Evolutionary conservation across 2,329 filamentous ascomycete genomes (phyloP), one percentile per base, ranked within the genome.

Genomic region (Calonectria crousiana): DNA sequence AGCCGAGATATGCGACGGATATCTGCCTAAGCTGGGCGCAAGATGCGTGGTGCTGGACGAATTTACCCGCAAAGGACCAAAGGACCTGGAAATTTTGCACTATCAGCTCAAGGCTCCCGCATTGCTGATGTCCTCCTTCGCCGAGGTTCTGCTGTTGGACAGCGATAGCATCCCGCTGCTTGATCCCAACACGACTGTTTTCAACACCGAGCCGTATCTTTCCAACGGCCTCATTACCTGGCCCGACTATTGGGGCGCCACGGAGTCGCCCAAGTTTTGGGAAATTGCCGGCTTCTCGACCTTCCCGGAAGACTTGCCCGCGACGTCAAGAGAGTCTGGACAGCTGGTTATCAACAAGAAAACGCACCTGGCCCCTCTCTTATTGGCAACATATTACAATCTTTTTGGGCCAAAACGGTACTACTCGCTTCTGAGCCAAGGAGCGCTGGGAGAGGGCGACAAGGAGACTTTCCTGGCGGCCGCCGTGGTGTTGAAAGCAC

Each of bases 321-420:
- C 72, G 1, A 36, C 47, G 2, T 74, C 72, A 2, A 64, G 68
- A 28, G 72, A 74, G 47, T 71, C 72, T 10, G 72, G 72, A 2
- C 72, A 74, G 20, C 44, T 74, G n/a, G 68, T 71, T 11, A 49
- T 74, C 36, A 71, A 74, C 47, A 74, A 74, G 68, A n/a, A 34
- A 56, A 67, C 72, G 6, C 72, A 74, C 8, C 47, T 74, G 6
- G 62, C 34, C 6, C 28, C 72, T 1, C 68, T 74, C 16, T 53
- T 74, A 11, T 65, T 74, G 64, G 72, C 72, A 5, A 74, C 72
- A 2, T 74, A 74, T 65, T 74, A 74, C 47, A 74, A 74, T n/a
- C 38, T 74, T 4, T 74, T 47, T 34, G 72, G 72, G 3, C 72
- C 72, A 8, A 56, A 71, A 5, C 28, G 34, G n/a, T 74, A 67